A percentile compares a stretch with the other conserved stretches of the same genome.
Evolutionary conservation across 2,329 filamentous ascomycete species (phyloP).

Genomic region (Colletotrichum abscissum): DNA sequence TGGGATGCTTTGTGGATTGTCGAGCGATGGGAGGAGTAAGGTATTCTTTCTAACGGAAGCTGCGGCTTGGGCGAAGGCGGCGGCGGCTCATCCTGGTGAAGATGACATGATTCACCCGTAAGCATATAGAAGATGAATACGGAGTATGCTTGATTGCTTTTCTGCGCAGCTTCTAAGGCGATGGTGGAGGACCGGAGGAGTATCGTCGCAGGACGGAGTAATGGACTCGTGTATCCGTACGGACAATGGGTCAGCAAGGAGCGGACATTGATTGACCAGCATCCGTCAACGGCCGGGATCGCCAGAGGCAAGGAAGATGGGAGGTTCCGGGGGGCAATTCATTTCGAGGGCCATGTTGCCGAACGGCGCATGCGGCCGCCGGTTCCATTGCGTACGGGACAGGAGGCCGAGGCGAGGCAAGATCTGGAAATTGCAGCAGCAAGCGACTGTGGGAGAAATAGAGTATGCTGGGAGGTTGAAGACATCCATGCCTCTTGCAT

Average conservation of each 20-base stretch:
- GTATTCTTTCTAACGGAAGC: background rate
- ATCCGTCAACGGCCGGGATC: constrained; percentile 4
- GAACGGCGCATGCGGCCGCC: constrained; percentile 29
- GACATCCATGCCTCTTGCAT: background rate
- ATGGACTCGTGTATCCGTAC: background rate
- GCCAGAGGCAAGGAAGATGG: background rate
- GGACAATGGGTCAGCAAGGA: background rate
- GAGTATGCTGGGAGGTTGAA: background rate
- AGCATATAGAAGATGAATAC: background rate
- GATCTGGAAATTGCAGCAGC: constrained; percentile 15
- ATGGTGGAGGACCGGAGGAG: background rate
- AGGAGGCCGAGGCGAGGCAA: constrained; percentile 13
- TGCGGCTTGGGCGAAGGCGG: background rate
- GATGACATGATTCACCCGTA: background rate
- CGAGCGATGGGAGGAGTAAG: constrained; percentile 2
- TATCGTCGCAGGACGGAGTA: background rate
- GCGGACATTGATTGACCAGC: constrained; percentile 22
- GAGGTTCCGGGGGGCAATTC: constrained; percentile 14
- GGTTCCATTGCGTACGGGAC: constrained; percentile 22
- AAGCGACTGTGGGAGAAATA: background rate
- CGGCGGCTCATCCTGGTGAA: background rate
- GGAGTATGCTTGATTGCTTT: background rate
- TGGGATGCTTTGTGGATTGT: background rate
- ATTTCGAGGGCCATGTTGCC: constrained; percentile 13
- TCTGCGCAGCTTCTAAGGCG: background rate